phyloP scores from a whole-genome alignment of 352 stramenopile species.

The Thalassiosira ordinaria region DNA sequence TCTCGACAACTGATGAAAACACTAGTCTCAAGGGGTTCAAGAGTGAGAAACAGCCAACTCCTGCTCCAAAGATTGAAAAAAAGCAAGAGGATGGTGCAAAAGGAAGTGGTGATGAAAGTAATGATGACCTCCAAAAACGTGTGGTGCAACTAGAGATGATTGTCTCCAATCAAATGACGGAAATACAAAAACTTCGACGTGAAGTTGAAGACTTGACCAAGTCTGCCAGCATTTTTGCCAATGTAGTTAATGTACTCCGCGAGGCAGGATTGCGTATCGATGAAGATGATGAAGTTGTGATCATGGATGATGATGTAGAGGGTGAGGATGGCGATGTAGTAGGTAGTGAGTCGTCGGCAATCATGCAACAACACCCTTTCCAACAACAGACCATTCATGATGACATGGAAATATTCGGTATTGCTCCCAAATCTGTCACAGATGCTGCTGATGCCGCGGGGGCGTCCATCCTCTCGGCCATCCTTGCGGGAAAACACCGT shows the following conservation, averaged over 20 bases:
- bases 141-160: conserved; percentile 75
- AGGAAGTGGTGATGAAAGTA: conserved; percentile 3
- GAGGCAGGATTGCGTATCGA: conserved; percentile 71
- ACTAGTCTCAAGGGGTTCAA: conserved; percentile 57
- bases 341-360: too few species aligned
- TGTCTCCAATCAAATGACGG: conserved; percentile 72
- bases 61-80: background rate
- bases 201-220: conserved; percentile 64
- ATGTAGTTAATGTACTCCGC: conserved; percentile 73
- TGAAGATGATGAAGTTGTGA: conserved; percentile 38
- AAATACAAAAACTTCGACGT: conserved; percentile 77
- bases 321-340: conserved; percentile 16
- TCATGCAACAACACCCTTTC: too few species aligned
- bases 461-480: conserved; percentile 74
- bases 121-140: conserved; percentile 54
- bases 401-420: conserved; percentile 85
- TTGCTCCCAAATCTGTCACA: conserved; percentile 75
- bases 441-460: conserved; percentile 83
- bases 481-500: conserved; percentile 82
- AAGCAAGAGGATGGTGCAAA: conserved; percentile 13
- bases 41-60: conserved; percentile 3
- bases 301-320: conserved; percentile 30
- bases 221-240: conserved; percentile 60
- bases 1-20: conserved; percentile 40
- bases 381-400: conserved; percentile 59